These are phyloP conservation scores for Saccharomyces uvarum DNA, from an alignment of 1,139 yeast genomes.

Conservation along the genomic window DNA sequence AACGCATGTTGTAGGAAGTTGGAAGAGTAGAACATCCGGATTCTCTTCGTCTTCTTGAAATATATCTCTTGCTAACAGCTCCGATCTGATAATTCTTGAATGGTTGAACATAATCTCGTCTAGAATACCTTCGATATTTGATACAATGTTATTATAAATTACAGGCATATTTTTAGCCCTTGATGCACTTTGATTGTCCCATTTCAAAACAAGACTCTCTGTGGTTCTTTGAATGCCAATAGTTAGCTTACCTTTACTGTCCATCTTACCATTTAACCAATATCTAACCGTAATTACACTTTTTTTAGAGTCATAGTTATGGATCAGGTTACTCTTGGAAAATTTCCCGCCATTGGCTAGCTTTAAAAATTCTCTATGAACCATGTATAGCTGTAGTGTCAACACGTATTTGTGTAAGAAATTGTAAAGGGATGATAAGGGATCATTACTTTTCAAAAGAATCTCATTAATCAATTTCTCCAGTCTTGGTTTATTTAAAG, in stretches of 20 bases:
- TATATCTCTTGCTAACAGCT: conserved; percentile 24
- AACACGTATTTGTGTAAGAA: conserved; percentile 64
- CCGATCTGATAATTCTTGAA: conserved; percentile 27
- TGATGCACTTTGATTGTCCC: conserved; percentile 39
- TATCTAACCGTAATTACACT: conserved; percentile 57
- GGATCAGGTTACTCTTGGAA: conserved; percentile 64
- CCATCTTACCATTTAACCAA: conserved; percentile 51
- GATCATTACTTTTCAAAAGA: conserved; percentile 41
- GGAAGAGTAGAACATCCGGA: conserved; percentile 26
- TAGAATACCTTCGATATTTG: conserved; percentile 33
- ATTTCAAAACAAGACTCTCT: conserved; percentile 49
- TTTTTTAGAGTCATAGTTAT: conserved; percentile 56
- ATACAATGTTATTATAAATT: conserved; percentile 28
- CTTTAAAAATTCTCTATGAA: conserved; percentile 57
- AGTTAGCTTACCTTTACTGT: conserved; percentile 48
- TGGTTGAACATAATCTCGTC: conserved; percentile 33
- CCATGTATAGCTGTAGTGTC: conserved; percentile 62
- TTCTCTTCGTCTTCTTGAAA: conserved; percentile 29
- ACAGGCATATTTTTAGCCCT: conserved; percentile 26
- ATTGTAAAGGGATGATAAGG: conserved; percentile 53
- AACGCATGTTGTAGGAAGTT: conserved; percentile 31
- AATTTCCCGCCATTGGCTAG: conserved; percentile 43
- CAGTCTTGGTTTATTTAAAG: conserved; percentile 36
- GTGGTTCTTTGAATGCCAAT: conserved; percentile 52
- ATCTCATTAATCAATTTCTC: conserved; percentile 47